These are phyloP conservation scores for Mayamaea pseudoterrestris DNA, from an alignment of 108 stramenopile species.

Conservation along the genomic window DNA sequence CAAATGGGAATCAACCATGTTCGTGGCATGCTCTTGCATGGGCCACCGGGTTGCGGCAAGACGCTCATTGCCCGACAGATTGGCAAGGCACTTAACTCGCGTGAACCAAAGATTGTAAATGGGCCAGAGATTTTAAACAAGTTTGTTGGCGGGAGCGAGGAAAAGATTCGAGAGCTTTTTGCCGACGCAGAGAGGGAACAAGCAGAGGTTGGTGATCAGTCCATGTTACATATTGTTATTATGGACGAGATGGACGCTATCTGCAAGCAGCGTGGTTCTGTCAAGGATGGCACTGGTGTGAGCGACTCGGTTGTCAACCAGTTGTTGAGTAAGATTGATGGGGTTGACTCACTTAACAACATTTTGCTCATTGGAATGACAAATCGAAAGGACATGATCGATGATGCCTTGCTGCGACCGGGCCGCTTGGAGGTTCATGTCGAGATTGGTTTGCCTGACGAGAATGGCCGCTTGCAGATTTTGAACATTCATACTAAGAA, in stretches of 20 bases:
- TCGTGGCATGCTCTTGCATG: constrained; percentile 94
- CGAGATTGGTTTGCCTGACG: constrained; percentile 95
- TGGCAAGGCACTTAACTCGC: constrained; percentile 93
- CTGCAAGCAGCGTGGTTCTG: constrained; percentile 89
- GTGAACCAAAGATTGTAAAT: constrained; percentile 98
- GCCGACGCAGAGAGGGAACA: constrained; percentile 90
- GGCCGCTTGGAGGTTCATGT: constrained; percentile 98
- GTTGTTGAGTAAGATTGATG: constrained; percentile 97
- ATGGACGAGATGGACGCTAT: constrained; percentile 99
- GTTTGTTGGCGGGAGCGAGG: constrained; percentile 93
- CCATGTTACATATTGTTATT: constrained; percentile 97
- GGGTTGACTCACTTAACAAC: constrained; percentile 98
- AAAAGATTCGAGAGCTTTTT: constrained; percentile 95
- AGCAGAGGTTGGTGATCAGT: constrained; percentile 83
- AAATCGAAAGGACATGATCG: constrained; percentile 99
- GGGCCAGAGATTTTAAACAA: constrained; percentile 98
- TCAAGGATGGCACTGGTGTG: constrained; percentile 89
- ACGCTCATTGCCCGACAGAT: constrained; percentile 97
- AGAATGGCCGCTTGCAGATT: constrained; percentile 90
- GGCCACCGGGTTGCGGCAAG: constrained; percentile 96
- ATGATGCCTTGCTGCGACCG: constrained; percentile 95
- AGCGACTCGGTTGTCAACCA: constrained; percentile 98
- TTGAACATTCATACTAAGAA: constrained; percentile 90
- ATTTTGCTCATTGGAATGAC: constrained; percentile 99
- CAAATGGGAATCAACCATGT: constrained; percentile 98